Conservation (phyloP, 2,329 filamentous ascomycete genomes). For the Fusarium duplospermum region DNA sequence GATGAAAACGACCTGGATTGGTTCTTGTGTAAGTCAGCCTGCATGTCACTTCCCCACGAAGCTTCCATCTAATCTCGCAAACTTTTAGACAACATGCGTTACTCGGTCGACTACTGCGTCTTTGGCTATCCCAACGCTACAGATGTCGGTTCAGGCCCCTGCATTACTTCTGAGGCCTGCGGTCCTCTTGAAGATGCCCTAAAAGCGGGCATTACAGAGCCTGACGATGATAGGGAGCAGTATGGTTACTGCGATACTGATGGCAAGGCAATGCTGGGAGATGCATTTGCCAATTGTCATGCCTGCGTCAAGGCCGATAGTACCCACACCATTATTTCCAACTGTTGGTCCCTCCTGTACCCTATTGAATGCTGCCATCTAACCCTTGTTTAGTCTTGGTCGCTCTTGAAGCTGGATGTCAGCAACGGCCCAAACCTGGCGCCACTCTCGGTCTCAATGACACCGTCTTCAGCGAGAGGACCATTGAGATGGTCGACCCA, state of each 20-base stretch:
- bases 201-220: conserved; percentile 53
- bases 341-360: conserved; percentile 54
- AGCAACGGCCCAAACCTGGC: conserved; percentile 56
- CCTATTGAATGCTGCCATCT: not conserved
- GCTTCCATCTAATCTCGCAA: not conserved
- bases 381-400: conserved; percentile 56
- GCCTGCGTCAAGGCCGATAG: conserved; percentile 59
- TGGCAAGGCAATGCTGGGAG: conserved; percentile 48
- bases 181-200: conserved; percentile 57
- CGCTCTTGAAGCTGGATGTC: conserved; percentile 64
- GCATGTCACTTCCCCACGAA: not conserved
- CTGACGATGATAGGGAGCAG: conserved; percentile 45
- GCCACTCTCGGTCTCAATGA: conserved; percentile 55
- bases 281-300: conserved; percentile 54
- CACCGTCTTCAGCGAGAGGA: conserved; percentile 56
- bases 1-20: conserved; percentile 65
- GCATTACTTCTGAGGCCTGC: conserved; percentile 63
- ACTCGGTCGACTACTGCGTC: conserved; percentile 63
- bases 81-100: conserved; percentile 63
- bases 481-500: conserved; percentile 50
- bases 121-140: conserved; percentile 64
- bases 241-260: conserved; percentile 62
- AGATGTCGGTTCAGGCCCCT: conserved; percentile 58
- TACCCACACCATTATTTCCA: conserved; percentile 58
- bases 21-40: conserved; percentile 64